Percentiles rank a stretch among this genome's conserved stretches.
Evolutionary conservation across 208 protist species (phyloP).

Genomic region (Wallacemonas sp.): DNA sequence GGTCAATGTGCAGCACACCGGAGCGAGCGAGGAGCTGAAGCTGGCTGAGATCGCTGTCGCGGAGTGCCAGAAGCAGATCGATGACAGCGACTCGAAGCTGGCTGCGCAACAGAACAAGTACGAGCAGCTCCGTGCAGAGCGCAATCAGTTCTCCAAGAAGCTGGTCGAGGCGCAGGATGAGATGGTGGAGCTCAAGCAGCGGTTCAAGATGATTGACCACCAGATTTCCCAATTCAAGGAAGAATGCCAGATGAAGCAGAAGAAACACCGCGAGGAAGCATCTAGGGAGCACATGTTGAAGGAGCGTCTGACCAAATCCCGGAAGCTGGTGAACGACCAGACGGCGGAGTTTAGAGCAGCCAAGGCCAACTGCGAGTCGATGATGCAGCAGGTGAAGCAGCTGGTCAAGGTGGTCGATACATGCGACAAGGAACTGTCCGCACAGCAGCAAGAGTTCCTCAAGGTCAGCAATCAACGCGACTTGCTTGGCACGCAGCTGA

Average conservation of each 20-base stretch:
- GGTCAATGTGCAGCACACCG: conserved; percentile 73
- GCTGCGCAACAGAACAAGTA: conserved; percentile 83
- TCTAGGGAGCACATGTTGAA: conserved; percentile 49
- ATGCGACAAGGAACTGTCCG: conserved; percentile 88
- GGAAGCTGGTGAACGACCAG: conserved; percentile 71
- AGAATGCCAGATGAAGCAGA: conserved; percentile 93
- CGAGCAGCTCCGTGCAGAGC: conserved; percentile 94
- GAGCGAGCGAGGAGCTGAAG: conserved; percentile 93
- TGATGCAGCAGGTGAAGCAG: conserved; percentile 91
- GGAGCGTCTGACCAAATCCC: conserved; percentile 74
- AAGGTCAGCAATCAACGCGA: conserved; percentile 96
- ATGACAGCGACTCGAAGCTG: conserved; percentile 89
- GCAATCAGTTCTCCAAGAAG: conserved; percentile 98
- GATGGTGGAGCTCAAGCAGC: conserved; percentile 96
- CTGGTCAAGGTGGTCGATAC: conserved; percentile 94
- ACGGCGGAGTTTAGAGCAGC: conserved; percentile 53
- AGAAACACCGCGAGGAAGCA: conserved; percentile 66
- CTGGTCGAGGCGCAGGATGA: conserved; percentile 97
- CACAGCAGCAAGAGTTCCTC: conserved; percentile 94
- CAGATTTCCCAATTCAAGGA: conserved; percentile 94
- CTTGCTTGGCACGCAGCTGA: conserved; percentile 95
- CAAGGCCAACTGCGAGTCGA: conserved; percentile 48
- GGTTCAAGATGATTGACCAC: conserved; percentile 98
- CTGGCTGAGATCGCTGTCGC: conserved; percentile 81
- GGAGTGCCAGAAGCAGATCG: conserved; percentile 95